Base-by-base conservation (phyloP, 331 rosid species). In the Erythrophleum ivorense region DNA sequence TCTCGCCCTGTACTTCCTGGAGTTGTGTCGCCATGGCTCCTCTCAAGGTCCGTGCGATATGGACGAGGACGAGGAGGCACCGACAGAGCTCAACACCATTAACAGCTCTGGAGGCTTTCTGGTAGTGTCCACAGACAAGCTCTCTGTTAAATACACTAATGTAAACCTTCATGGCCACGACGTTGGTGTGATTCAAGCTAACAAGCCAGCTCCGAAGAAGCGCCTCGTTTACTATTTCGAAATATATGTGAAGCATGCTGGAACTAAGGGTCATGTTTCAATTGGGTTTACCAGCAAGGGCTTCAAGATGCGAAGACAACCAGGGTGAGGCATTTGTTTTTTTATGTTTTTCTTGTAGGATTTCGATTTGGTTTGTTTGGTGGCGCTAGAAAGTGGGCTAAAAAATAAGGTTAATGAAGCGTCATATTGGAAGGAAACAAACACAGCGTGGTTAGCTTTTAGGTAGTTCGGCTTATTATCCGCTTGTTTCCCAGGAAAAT, bases 281-380 rank as follows among this genome's bases (percentile, higher is more conserved):
- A 94, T 94, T 71, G 98, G 99, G 19, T 96, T 94, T 81, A 94
- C 99, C 19, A 81, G 87, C 9, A 97, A 89, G 48, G 82, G 77
- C 76, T 96, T 96, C 86, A 94, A 92, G 92, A 94, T 96, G 99
- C 91, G 98, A 46, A 84, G 99, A 83, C 98, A 96, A 79, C 99
- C 99, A 0, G 99, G 99, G 95, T 91, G 31, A 68, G 52, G 16
- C 18, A 1, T 48, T 45, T 40, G 29, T n/a, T 78, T 12, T 53
- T 24, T 60, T 46, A 40, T 24, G 72, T 63, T 82, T 9, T 45
- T 54, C 55, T 14, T 18, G 29, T 79, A 1, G n/a, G 7, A 2
- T 50, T 82, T 76, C 11, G 38, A 15, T 78, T 29, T 7, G 53
- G 45, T 63, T 57, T 4, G 15, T 46, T 59, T 72, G 63, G 59